Percentiles rank a stretch among this genome's conserved stretches.
These are phyloP conservation scores for Microbotryum lychnidis-dioicae DNA, from an alignment of 1,284 basidiomycete genomes.

Conservation along the genomic window DNA sequence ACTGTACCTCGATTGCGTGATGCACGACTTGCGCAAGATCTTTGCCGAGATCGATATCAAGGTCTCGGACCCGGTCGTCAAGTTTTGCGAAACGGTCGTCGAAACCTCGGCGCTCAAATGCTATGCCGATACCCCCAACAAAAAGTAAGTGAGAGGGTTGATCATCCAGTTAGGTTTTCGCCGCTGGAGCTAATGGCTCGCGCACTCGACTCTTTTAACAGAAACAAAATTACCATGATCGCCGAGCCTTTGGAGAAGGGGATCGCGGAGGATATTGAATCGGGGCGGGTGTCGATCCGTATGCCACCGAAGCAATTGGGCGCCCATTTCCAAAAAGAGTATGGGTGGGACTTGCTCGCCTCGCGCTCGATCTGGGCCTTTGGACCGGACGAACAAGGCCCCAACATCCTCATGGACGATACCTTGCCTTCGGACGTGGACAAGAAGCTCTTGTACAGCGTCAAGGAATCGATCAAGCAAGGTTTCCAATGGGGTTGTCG, in stretches of 20 bases:
- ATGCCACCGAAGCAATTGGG: slow-evolving; percentile 90
- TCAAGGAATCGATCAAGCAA: slow-evolving; percentile 93
- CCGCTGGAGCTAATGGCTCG: not conserved
- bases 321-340: slow-evolving; percentile 88
- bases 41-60: slow-evolving; percentile 99
- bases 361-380: slow-evolving; percentile 99
- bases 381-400: slow-evolving; percentile 88
- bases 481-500: slow-evolving; percentile 99
- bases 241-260: slow-evolving; percentile 89
- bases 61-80: slow-evolving; percentile 96
- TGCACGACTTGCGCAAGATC: slow-evolving; percentile 87
- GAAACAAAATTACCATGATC: slow-evolving; percentile 96
- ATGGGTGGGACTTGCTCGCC: slow-evolving; percentile 96
- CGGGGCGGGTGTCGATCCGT: slow-evolving; percentile 79
- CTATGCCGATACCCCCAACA: slow-evolving; percentile 97
- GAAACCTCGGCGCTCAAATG: slow-evolving; percentile 98
- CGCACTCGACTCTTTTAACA: slow-evolving; percentile 38
- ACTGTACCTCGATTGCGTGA: slow-evolving; percentile 88
- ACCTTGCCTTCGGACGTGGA: slow-evolving; percentile 93
- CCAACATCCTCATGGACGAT: slow-evolving; percentile 91
- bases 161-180: not conserved
- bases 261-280: slow-evolving; percentile 87
- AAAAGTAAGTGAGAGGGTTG: slow-evolving; percentile 57
- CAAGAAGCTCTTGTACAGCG: slow-evolving; percentile 78
- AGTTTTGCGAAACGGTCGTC: slow-evolving; percentile 96